These are phyloP conservation scores for Marsdenia floribunda DNA, from an alignment of 257 asterid species.

Conservation along the genomic window DNA sequence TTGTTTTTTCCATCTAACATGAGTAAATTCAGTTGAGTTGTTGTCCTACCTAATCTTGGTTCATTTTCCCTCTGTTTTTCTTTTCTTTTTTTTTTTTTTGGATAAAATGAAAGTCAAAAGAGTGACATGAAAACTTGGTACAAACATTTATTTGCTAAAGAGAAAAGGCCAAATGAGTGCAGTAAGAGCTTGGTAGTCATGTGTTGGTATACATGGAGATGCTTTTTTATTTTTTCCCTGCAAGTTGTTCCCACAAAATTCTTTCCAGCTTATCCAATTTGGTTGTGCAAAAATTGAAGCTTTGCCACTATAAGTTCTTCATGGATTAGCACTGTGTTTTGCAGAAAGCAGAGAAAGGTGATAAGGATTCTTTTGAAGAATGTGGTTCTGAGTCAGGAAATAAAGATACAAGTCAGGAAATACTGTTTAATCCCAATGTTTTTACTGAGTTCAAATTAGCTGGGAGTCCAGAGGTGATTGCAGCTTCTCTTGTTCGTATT, in stretches of 20 bases:
- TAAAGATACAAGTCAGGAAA: slow-evolving; percentile 40
- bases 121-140: background rate
- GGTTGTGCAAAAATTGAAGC: background rate
- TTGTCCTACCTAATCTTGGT: background rate
- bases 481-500: slow-evolving; percentile 6
- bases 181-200: background rate
- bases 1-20: background rate
- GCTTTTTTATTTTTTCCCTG: background rate
- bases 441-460: slow-evolving; percentile 82
- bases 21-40: background rate
- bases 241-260: background rate
- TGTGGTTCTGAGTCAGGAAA: slow-evolving; percentile 30
- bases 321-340: slow-evolving; percentile 7
- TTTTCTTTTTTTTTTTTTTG: background rate
- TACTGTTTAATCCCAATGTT: slow-evolving; percentile 81
- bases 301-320: background rate
- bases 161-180: background rate
- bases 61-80: background rate
- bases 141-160: background rate
- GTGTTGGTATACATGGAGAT: background rate
- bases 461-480: slow-evolving; percentile 65
- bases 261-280: background rate
- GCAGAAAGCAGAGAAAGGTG: slow-evolving; percentile 35
- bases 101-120: background rate
- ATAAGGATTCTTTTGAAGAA: slow-evolving; percentile 27